phyloP scores from a whole-genome alignment of 345 rosid genomes.

The Punica granatum region DNA sequence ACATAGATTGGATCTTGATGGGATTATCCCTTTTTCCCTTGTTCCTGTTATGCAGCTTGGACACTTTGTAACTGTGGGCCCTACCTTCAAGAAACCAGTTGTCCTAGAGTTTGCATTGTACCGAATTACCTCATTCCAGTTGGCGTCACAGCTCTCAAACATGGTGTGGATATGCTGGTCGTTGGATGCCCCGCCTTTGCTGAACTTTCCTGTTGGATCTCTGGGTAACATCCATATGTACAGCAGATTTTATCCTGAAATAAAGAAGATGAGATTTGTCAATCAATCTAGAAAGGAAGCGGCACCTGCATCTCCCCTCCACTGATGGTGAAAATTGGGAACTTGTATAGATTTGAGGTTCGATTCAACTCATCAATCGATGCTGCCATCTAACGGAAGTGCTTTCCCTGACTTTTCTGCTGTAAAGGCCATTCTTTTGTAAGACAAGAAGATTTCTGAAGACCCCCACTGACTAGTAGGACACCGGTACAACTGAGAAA shows the following conservation, averaged over 20 bases:
- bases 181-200: not conserved
- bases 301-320: no score
- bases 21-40: not conserved
- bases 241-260: slow-evolving; percentile 2
- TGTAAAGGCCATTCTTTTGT: not conserved
- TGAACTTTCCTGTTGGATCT: not conserved
- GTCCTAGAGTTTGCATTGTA: not conserved
- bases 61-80: not conserved
- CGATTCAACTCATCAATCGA: no score
- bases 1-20: not conserved
- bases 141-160: not conserved
- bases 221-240: slow-evolving; percentile 3
- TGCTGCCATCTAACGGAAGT: no score
- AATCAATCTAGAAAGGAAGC: not conserved
- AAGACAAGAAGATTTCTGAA: not conserved
- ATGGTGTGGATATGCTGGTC: slow-evolving; percentile 10
- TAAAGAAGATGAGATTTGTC: no score
- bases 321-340: no score
- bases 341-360: no score
- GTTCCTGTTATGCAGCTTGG: slow-evolving; percentile 5
- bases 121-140: not conserved
- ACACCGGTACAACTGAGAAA: not conserved
- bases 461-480: not conserved
- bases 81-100: not conserved
- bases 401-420: no score